These are phyloP conservation scores for Leishmania martiniquensis DNA, from an alignment of 208 protist genomes.

Conservation along the genomic window DNA sequence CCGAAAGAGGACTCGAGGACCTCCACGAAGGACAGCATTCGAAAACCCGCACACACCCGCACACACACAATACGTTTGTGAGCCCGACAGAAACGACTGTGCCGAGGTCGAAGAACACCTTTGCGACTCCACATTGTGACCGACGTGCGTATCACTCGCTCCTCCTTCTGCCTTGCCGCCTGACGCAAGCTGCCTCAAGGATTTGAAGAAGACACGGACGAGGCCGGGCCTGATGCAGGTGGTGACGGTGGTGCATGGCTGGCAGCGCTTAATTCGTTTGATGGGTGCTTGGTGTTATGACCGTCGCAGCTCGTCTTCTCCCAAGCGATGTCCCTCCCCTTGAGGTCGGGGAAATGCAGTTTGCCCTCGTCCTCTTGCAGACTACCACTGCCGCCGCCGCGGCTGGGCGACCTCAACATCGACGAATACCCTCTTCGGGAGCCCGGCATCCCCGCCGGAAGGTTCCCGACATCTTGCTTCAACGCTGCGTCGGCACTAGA, in stretches of 20 bases:
- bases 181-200: background rate
- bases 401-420: background rate
- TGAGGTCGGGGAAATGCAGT: slow-evolving; percentile 29
- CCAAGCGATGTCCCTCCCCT: background rate
- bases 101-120: background rate
- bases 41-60: background rate
- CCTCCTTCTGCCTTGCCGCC: background rate
- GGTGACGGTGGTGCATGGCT: background rate
- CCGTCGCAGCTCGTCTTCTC: background rate
- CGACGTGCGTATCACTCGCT: background rate
- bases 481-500: background rate
- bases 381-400: background rate
- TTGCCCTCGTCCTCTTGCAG: slow-evolving; percentile 29
- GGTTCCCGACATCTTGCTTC: background rate
- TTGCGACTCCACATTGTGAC: background rate
- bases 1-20: background rate
- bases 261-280: background rate
- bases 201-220: background rate
- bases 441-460: slow-evolving; percentile 32
- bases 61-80: background rate
- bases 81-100: background rate
- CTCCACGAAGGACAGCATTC: background rate
- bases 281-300: background rate
- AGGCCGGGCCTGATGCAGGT: background rate
- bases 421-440: slow-evolving; percentile 5